Base-by-base conservation (phyloP, 371 early-diverging fungal genomes). In the Gilbertella persicaria region DNA sequence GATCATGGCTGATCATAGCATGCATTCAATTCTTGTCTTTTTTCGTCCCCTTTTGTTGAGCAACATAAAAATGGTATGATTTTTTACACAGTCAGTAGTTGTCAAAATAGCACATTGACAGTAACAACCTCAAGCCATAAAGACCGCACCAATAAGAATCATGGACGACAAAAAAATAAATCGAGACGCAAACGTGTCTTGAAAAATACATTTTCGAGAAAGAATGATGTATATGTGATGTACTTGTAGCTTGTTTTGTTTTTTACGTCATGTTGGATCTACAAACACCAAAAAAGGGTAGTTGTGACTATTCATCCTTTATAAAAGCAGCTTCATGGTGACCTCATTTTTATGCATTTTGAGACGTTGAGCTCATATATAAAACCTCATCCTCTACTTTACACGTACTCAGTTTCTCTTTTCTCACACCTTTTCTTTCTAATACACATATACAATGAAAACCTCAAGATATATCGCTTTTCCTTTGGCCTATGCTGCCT, bases 331-430 rank as follows among this genome's bases (percentile, higher is more conserved):
- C 26, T 53, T 50, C 50, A 57, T 57, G 45, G 50, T 57, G 57
- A 57, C 50, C 50, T 57, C 57, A 57, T 57, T 57, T 44, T 50
- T 44, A 17, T 37, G 47, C 47, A 48, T 42, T 46, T 38, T 40
- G 24, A 45, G 54, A 45, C 36, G 38, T 19, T n/a, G 14, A 21
- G 38, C 21, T 45, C n/a, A n/a, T 16, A 24, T n/a, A 28, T 28
- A 30, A 45, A 45, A 45, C 26, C 20, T 17, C 4, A 16, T 20
- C 17, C 17, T 45, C 21, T 23, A 44, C 20, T 14, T 16, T 35
- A 24, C 20, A 19, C 40, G 21, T 28, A 12, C 37, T 49, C 35
- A 16, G 41, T 16, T 36, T 50, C 23, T 40, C 20, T 55, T 40
- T 40, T 4, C 0, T 26, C 10, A 5, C 14, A 26, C 12, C 16